These are phyloP conservation scores for Yamadazyma sp. DNA, from an alignment of 805 yeast species.

Conservation along the genomic window DNA sequence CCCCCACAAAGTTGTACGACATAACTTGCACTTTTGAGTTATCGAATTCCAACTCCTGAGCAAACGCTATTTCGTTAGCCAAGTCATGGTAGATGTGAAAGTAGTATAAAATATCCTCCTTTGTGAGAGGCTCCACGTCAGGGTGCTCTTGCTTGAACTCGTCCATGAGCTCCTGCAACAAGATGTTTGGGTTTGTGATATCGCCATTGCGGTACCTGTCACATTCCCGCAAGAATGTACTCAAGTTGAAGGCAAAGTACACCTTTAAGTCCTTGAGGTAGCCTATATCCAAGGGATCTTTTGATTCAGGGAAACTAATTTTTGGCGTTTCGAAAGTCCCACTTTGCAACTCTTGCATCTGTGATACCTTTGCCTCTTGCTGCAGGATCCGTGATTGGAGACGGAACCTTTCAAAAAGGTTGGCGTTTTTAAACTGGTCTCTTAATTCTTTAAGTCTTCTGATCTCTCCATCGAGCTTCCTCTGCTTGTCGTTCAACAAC, in stretches of 20 bases:
- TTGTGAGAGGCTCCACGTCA: slow-evolving; percentile 21
- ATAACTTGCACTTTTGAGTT: slow-evolving; percentile 25
- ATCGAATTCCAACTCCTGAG: slow-evolving; percentile 29
- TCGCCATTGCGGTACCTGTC: slow-evolving; percentile 13
- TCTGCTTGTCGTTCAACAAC: slow-evolving; percentile 9
- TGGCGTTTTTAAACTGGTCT: slow-evolving; percentile 22
- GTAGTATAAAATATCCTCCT: slow-evolving; percentile 25
- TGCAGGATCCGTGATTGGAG: slow-evolving; percentile 22
- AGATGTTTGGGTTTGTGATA: slow-evolving; percentile 19
- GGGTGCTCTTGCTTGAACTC: slow-evolving; percentile 23
- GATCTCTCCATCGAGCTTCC: slow-evolving; percentile 21
- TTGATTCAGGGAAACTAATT: slow-evolving; percentile 17
- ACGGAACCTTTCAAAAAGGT: slow-evolving; percentile 24
- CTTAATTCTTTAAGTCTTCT: slow-evolving; percentile 24
- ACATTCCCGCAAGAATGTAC: slow-evolving; percentile 27
- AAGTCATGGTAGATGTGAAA: slow-evolving; percentile 31
- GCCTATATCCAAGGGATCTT: slow-evolving; percentile 20
- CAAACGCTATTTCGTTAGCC: slow-evolving; percentile 24
- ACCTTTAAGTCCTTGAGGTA: slow-evolving; percentile 7
- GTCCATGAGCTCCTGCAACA: slow-evolving; percentile 22
- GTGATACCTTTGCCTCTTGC: slow-evolving; percentile 24
- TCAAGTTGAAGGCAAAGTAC: slow-evolving; percentile 20
- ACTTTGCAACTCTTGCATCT: slow-evolving; percentile 18
- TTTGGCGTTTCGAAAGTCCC: slow-evolving; percentile 18
- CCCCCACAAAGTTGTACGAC: slow-evolving; percentile 17